Conservation (phyloP, 2,329 filamentous ascomycete genomes). For the Didymella lethalis region DNA sequence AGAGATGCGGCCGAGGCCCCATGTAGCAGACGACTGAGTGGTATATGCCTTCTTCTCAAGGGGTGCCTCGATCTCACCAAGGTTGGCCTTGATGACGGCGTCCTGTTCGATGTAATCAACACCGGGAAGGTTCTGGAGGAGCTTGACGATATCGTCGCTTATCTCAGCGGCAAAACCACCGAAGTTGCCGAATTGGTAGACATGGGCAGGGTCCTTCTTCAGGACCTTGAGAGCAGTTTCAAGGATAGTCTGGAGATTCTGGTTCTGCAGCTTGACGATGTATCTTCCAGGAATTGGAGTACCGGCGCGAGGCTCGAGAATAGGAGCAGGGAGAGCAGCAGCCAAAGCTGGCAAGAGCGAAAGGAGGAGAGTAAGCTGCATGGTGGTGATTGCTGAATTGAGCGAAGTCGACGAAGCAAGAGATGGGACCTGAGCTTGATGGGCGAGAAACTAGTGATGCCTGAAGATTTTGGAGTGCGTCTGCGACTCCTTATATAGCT, state of each 20-base stretch:
- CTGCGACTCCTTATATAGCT: conserved; percentile 43
- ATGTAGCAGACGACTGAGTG: conserved; percentile 51
- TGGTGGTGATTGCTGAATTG: conserved; percentile 33
- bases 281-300: conserved; percentile 53
- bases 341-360: conserved; percentile 48
- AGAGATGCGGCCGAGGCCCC: conserved; percentile 54
- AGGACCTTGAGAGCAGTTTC: conserved; percentile 40
- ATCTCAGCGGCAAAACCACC: conserved; percentile 52
- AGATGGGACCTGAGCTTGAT: conserved; percentile 25
- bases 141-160: conserved; percentile 38
- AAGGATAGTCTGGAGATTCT: conserved; percentile 38
- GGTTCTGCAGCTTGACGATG: conserved; percentile 57
- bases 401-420: conserved; percentile 28
- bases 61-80: conserved; percentile 27
- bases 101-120: conserved; percentile 54
- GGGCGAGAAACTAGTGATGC: conserved; percentile 39
- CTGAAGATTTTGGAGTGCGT: conserved; percentile 16
- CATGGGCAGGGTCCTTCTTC: conserved; percentile 41
- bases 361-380: conserved; percentile 52
- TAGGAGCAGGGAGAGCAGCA: conserved; percentile 49
- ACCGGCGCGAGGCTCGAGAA: conserved; percentile 50
- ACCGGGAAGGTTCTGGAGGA: conserved; percentile 41
- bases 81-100: conserved; percentile 44
- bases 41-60: conserved; percentile 47
- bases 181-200: conserved; percentile 51